Percentiles rank a stretch among this genome's conserved stretches.
phyloP scores from a whole-genome alignment of 768 basidiomycete genomes.

The Russula olivacea region DNA sequence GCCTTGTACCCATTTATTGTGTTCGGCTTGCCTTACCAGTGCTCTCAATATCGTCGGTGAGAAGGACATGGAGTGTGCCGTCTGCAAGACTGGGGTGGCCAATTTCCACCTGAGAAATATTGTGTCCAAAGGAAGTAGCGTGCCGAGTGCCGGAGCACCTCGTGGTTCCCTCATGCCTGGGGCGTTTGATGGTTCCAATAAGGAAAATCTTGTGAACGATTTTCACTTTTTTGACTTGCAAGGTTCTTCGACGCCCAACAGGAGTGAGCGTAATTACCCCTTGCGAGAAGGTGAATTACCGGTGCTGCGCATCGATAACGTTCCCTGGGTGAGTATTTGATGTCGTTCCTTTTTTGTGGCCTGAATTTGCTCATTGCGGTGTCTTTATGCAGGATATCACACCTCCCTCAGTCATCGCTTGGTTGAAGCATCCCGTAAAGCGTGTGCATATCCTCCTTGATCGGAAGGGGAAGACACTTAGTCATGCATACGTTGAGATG shows the following conservation, averaged over 20 bases:
- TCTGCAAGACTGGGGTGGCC: conserved; percentile 63
- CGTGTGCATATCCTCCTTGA: conserved; percentile 78
- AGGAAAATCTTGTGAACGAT: conserved; percentile 27
- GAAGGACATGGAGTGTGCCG: conserved; percentile 81
- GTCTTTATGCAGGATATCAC: conserved; percentile 63
- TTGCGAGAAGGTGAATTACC: conserved; percentile 37
- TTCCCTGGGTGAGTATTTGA: conserved; percentile 65
- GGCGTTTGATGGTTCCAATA: conserved; percentile 27
- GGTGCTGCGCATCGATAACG: conserved; percentile 80
- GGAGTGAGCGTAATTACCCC: conserved; percentile 20
- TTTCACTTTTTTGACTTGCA: conserved; percentile 30
- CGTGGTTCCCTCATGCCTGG: conserved; percentile 24
- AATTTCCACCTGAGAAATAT: conserved; percentile 44
- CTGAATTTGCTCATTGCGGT: conserved; percentile 8
- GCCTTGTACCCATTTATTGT: conserved; percentile 72
- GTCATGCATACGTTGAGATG: conserved; percentile 80
- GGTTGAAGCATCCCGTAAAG: conserved; percentile 65
- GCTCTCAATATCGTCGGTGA: conserved; percentile 86
- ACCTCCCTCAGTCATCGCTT: conserved; percentile 59
- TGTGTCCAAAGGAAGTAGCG: conserved; percentile 28
- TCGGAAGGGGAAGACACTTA: conserved; percentile 73
- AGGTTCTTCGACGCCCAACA: conserved; percentile 32
- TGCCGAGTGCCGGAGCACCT: conserved; percentile 20
- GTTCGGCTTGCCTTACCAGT: conserved; percentile 77
- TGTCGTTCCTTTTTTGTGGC: not conserved